Conservation (phyloP, 805 yeast genomes). For the Suhomyces vadensis region DNA sequence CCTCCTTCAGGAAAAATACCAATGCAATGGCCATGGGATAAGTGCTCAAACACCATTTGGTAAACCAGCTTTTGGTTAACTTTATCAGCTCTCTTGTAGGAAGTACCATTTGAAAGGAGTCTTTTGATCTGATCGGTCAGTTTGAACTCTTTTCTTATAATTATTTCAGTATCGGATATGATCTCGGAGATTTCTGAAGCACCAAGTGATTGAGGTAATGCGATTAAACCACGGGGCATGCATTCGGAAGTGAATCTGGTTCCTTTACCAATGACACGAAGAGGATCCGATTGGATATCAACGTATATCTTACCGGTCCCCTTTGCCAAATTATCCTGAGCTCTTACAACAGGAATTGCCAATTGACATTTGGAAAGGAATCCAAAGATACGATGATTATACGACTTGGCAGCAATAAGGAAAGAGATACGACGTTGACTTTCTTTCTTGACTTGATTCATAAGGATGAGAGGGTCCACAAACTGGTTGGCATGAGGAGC, state of each 20-base stretch:
- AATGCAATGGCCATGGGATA: conserved; percentile 75
- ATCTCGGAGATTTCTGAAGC: conserved; percentile 69
- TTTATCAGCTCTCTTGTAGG: conserved; percentile 73
- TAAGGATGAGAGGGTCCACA: conserved; percentile 75
- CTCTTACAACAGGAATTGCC: conserved; percentile 88
- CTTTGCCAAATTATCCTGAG: conserved; percentile 76
- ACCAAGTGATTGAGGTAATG: conserved; percentile 78
- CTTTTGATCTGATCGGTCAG: conserved; percentile 46
- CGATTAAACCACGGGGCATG: conserved; percentile 63
- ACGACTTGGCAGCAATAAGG: conserved; percentile 81
- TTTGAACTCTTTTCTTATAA: conserved; percentile 68
- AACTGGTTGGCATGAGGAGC: conserved; percentile 98
- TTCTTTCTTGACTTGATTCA: conserved; percentile 73
- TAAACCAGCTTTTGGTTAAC: conserved; percentile 87
- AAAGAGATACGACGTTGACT: conserved; percentile 73
- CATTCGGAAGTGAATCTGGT: conserved; percentile 70
- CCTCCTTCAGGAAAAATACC: conserved; percentile 99
- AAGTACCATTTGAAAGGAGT: conserved; percentile 51
- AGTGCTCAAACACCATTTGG: conserved; percentile 78
- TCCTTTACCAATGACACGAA: conserved; percentile 59
- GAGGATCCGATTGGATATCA: conserved; percentile 53
- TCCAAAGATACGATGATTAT: conserved; percentile 68
- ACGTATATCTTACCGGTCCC: conserved; percentile 68
- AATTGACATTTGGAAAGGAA: conserved; percentile 70
- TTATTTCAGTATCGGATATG: conserved; percentile 68